These are phyloP conservation scores for Colletotrichum theobromicola DNA, from an alignment of 2,329 filamentous ascomycete species.

Conservation along the genomic window DNA sequence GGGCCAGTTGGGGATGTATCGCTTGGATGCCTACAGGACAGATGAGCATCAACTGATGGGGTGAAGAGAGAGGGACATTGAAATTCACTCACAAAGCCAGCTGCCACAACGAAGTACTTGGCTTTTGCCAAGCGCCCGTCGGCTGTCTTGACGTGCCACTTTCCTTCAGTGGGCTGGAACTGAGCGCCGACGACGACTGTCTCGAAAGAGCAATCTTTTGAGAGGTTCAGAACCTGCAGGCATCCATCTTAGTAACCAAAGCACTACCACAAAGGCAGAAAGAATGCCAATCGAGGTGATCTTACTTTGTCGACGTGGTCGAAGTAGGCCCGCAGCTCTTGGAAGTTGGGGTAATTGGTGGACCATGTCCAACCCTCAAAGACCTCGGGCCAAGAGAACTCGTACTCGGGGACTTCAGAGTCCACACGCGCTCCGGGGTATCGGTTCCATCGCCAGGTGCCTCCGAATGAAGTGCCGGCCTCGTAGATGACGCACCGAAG, in stretches of 20 bases:
- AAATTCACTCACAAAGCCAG: slow-evolving; percentile 49
- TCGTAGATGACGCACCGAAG: slow-evolving; percentile 56
- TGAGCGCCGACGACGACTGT: slow-evolving; percentile 57
- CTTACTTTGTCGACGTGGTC: slow-evolving; percentile 58
- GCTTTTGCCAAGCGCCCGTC: slow-evolving; percentile 55
- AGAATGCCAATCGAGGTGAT: rapidly evolving
- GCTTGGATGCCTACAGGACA: slow-evolving; percentile 52
- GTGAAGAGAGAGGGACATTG: background rate
- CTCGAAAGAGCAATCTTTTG: slow-evolving; percentile 62
- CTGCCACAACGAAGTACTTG: slow-evolving; percentile 57
- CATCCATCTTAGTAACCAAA: background rate
- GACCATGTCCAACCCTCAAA: slow-evolving; percentile 64
- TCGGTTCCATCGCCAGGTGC: slow-evolving; percentile 62
- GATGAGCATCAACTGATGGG: background rate
- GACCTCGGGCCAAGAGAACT: slow-evolving; percentile 56
- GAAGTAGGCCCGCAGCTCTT: slow-evolving; percentile 63
- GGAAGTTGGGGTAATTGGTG: slow-evolving; percentile 54
- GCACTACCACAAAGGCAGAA: background rate
- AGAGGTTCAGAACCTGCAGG: slow-evolving; percentile 48
- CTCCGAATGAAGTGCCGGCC: slow-evolving; percentile 54
- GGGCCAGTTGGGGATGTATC: slow-evolving; percentile 65
- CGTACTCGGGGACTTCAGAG: slow-evolving; percentile 57
- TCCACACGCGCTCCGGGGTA: slow-evolving; percentile 62
- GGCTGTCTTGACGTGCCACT: slow-evolving; percentile 54
- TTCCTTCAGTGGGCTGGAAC: slow-evolving; percentile 51